phyloP scores from a whole-genome alignment of 78 protist genomes.

The Dictyostelium brefeldianum region DNA sequence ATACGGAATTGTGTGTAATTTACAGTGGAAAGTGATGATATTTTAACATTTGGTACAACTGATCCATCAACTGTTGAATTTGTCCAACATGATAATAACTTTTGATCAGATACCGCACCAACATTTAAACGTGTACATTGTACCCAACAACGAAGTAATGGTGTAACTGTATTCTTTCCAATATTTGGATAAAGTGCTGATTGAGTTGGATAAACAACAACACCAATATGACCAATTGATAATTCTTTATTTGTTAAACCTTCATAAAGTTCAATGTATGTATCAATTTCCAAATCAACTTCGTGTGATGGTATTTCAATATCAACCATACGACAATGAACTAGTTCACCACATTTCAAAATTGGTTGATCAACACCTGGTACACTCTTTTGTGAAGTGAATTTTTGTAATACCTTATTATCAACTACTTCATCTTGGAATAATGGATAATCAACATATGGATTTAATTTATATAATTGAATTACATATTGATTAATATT shows the following conservation, averaged over 20 bases:
- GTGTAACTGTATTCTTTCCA: constrained; percentile 17
- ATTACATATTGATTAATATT: constrained; percentile 54
- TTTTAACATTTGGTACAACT: constrained; percentile 30
- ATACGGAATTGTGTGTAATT: constrained; percentile 41
- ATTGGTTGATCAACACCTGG: constrained; percentile 27
- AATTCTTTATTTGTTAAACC: constrained; percentile 31
- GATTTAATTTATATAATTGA: constrained; percentile 59
- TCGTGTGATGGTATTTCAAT: constrained; percentile 16
- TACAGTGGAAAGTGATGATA: constrained; percentile 26
- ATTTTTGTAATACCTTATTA: background rate
- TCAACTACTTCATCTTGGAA: constrained; percentile 43
- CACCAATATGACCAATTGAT: constrained; percentile 62
- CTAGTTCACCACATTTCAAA: constrained; percentile 47
- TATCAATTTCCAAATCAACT: constrained; percentile 17
- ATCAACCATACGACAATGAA: constrained; percentile 25
- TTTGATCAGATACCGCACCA: constrained; percentile 59
- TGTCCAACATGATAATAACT: constrained; percentile 31
- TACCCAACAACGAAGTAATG: constrained; percentile 41
- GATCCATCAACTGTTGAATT: background rate
- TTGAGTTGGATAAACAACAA: constrained; percentile 44
- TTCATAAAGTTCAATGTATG: constrained; percentile 30
- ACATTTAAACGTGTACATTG: constrained; percentile 43
- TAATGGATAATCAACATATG: constrained; percentile 39
- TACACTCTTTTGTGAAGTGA: constrained; percentile 1
- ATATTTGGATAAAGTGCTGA: constrained; percentile 40